Percentiles rank a stretch among this genome's conserved stretches.
phyloP scores from a whole-genome alignment of 164 flowering plant species.

The Liquidambar formosana region DNA sequence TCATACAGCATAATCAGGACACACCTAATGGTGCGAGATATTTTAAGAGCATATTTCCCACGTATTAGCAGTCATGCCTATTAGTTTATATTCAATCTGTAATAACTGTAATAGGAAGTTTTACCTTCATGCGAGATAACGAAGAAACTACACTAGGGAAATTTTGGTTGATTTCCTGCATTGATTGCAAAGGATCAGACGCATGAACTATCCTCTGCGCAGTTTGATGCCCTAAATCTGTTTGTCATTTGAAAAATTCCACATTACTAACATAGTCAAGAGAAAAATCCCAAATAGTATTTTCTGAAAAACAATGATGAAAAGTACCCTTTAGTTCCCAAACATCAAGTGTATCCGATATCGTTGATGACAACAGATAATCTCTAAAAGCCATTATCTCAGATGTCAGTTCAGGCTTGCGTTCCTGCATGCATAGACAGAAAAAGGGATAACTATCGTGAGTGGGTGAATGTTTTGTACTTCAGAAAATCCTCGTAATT shows the following conservation, averaged over 20 bases:
- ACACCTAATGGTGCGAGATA: slow-evolving; percentile 7
- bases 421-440: slow-evolving; percentile 56
- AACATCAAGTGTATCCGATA: slow-evolving; percentile 92
- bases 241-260: slow-evolving; percentile 7
- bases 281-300: not conserved
- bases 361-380: slow-evolving; percentile 76
- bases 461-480: too few relatives aligned
- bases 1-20: slow-evolving; percentile 5
- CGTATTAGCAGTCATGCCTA: not conserved
- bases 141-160: slow-evolving; percentile 97
- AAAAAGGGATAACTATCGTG: not conserved
- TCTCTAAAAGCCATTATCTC: slow-evolving; percentile 93
- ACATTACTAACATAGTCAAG: not conserved
- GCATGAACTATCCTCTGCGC: slow-evolving; percentile 95
- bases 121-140: slow-evolving; percentile 95
- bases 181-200: slow-evolving; percentile 89
- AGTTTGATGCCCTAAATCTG: slow-evolving; percentile 99
- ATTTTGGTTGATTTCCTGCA: slow-evolving; percentile 95
- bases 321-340: slow-evolving; percentile 90
- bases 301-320: not conserved
- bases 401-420: slow-evolving; percentile 76
- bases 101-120: not conserved
- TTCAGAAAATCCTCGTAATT: too few relatives aligned
- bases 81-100: not conserved
- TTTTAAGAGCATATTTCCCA: not conserved